Conservation (phyloP, 2,329 filamentous ascomycete genomes). For the Neofusicoccum parvum region DNA sequence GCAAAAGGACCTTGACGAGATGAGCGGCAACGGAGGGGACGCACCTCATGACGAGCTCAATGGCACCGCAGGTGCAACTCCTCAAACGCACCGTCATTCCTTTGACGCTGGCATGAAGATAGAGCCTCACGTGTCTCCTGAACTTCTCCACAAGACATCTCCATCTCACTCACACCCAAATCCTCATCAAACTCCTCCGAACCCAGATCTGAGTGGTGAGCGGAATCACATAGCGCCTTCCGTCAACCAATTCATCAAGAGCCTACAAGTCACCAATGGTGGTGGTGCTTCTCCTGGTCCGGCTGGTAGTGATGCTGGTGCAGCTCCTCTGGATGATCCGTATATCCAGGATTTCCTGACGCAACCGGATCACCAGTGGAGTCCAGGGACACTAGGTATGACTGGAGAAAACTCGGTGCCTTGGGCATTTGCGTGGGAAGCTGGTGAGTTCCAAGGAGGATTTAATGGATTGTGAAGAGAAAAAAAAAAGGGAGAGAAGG, state of each 20-base stretch:
- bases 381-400: slow-evolving; percentile 19
- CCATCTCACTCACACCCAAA: background rate
- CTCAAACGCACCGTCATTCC: background rate
- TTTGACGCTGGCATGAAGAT: slow-evolving; percentile 7
- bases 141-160: background rate
- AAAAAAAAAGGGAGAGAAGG: background rate
- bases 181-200: background rate
- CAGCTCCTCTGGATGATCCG: slow-evolving; percentile 19
- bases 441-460: slow-evolving; percentile 6
- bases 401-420: slow-evolving; percentile 11
- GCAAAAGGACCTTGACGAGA: slow-evolving; percentile 21
- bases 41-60: background rate
- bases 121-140: slow-evolving; percentile 3
- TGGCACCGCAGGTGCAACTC: background rate
- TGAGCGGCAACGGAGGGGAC: slow-evolving; percentile 10
- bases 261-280: background rate
- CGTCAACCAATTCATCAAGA: slow-evolving; percentile 12
- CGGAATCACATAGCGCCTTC: background rate
- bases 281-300: background rate
- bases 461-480: slow-evolving; percentile 4
- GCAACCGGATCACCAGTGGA: slow-evolving; percentile 19
- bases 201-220: background rate
- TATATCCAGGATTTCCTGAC: slow-evolving; percentile 22
- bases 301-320: slow-evolving; percentile 1
- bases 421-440: slow-evolving; percentile 20